A percentile compares a stretch with the other conserved stretches of the same genome.
phyloP scores from a whole-genome alignment of 169 alveolate genomes.

The Besnoitia besnoiti region DNA sequence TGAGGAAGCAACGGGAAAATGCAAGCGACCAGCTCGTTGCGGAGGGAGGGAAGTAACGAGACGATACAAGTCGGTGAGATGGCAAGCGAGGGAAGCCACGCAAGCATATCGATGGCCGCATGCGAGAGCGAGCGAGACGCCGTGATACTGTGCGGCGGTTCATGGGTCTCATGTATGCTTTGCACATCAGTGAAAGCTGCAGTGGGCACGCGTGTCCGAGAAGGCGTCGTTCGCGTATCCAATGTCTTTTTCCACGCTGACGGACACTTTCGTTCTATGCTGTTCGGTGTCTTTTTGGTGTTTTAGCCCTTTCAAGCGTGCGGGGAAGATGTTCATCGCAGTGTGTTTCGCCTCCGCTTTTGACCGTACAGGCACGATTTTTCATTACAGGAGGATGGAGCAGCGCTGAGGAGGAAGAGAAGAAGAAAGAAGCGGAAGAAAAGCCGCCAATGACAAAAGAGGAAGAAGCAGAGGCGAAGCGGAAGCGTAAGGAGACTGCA shows the following conservation, averaged over 20 bases:
- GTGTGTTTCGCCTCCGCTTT: neutral
- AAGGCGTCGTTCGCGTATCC: no score
- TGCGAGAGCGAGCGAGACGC: no score
- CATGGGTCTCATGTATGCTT: no score
- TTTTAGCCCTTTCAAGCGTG: neutral
- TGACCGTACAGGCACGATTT: conserved; percentile 32
- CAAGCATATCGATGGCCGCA: no score
- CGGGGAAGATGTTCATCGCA: neutral
- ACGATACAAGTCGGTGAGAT: no score
- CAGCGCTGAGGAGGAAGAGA: conserved; percentile 68
- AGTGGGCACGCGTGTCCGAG: no score
- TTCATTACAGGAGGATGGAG: conserved; percentile 77
- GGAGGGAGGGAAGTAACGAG: no score
- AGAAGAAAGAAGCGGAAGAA: conserved; percentile 60
- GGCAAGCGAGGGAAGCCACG: no score
- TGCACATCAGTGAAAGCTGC: no score
- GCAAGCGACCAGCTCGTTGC: no score
- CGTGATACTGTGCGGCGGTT: no score
- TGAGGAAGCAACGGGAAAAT: neutral
- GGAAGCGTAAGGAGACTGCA: neutral
- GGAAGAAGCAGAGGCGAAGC: neutral
- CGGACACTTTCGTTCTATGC: neutral
- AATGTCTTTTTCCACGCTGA: no score
- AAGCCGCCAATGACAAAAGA: neutral
- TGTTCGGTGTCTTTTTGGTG: neutral